Conservation (phyloP, 805 yeast genomes). For the Metschnikowia hibisci region DNA sequence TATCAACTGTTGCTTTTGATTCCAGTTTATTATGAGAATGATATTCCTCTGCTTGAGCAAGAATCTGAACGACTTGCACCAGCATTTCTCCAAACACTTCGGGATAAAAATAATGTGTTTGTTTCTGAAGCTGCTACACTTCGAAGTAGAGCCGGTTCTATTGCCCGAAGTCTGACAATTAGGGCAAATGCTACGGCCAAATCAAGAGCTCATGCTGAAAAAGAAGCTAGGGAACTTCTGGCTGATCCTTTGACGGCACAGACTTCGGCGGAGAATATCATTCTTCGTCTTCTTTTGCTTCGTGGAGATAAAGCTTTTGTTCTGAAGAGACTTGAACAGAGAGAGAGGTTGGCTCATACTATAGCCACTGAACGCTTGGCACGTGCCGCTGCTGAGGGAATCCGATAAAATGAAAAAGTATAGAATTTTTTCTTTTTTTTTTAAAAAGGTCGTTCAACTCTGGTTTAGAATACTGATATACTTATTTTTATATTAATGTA, state of each 20-base stretch:
- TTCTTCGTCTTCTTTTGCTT: conserved; percentile 66
- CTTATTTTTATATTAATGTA: not conserved
- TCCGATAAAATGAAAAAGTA: too few relatives aligned
- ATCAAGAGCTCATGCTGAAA: conserved; percentile 40
- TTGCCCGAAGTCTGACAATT: conserved; percentile 64
- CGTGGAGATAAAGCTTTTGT: conserved; percentile 61
- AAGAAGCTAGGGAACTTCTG: conserved; percentile 19
- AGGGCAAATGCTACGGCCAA: conserved; percentile 66
- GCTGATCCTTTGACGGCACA: conserved; percentile 38
- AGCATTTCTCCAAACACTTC: conserved; percentile 46
- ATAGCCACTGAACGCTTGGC: conserved; percentile 52
- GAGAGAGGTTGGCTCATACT: conserved; percentile 56
- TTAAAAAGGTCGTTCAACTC: too few relatives aligned
- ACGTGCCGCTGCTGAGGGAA: conserved; percentile 44
- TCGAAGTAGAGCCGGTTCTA: conserved; percentile 40
- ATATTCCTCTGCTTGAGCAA: conserved; percentile 41
- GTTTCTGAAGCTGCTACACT: conserved; percentile 12
- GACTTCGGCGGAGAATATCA: conserved; percentile 56
- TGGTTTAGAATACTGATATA: not conserved
- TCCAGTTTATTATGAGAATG: conserved; percentile 61
- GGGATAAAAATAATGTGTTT: conserved; percentile 44
- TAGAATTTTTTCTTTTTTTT: too few relatives aligned
- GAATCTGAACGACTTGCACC: conserved; percentile 62
- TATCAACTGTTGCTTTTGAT: conserved; percentile 63
- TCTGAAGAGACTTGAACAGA: conserved; percentile 52